Base-by-base conservation (phyloP, 768 basidiomycete species). In the Pleurotus platypus region DNA sequence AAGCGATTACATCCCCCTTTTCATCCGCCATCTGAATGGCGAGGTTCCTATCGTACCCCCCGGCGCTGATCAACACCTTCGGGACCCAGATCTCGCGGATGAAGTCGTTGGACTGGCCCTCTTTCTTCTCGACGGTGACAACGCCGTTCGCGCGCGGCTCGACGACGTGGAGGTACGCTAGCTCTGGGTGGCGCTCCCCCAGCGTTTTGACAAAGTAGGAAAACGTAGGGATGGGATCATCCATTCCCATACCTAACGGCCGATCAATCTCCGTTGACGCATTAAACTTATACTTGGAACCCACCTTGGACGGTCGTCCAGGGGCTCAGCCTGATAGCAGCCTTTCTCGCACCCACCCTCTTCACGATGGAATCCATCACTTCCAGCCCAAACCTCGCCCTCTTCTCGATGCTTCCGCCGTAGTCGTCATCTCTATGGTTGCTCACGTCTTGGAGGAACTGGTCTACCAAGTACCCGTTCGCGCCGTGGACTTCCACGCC, bases 351-450 rank as follows among this genome's bases (percentile, higher is more conserved):
- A 1, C 83, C 82, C 39, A 84, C 72, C 0, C 70, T 74, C 8
- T 69, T 64, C 38, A 64, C 63, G 35, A 84, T 73, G 18, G 78
- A 78, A 5, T 76, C 61, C 30, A 79, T 65, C 54, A 80, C 74
- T 62, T 82, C 76, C 9, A 81, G 68, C 2, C 71, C 58, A 64
- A 86, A 77, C 1, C 80, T 72, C n/a, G 69, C 63, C 13, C 85
- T 72, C 60, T 82, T 83, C 62, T 78, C 73, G 24, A 83, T 63
- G 18, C 69, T 68, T 3, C 86, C 86, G 2, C 85, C 86, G 62
- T 81, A 87, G 49, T 74, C 69, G 64, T 84, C 83, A n/a, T 67
- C 78, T 27, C 83, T 71, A 40, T 71, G 70, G 64, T 84, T 85
- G 0, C 70, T 65, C 18, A 67, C 64, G 39, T 61, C 65, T 54